These are phyloP conservation scores for Sporothrix protearum DNA, from an alignment of 2,329 filamentous ascomycete genomes.

Conservation along the genomic window DNA sequence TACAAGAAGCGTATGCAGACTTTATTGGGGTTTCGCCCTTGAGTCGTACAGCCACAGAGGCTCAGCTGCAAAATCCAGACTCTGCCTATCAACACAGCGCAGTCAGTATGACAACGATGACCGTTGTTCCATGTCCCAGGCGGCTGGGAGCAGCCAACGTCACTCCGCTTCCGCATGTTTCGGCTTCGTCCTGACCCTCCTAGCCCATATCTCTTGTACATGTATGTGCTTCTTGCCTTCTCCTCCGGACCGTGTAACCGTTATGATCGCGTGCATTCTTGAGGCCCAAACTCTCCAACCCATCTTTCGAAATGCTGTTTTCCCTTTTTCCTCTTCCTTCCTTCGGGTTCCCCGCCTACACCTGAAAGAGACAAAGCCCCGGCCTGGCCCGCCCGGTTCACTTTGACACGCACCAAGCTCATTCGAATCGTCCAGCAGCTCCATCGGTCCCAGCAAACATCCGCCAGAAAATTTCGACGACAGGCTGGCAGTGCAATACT, in stretches of 20 bases:
- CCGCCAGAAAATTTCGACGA: not conserved
- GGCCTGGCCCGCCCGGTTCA: conserved; percentile 15
- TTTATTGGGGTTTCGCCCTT: not conserved
- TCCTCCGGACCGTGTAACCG: too few relatives aligned
- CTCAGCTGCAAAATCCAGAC: not conserved
- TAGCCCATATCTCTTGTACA: too few relatives aligned
- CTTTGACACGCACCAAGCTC: not conserved
- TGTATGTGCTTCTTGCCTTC: too few relatives aligned
- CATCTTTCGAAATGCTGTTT: not conserved
- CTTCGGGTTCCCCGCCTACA: not conserved
- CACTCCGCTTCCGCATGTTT: not conserved
- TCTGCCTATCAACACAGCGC: not conserved
- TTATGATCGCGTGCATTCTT: not conserved
- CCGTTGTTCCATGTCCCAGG: not conserved
- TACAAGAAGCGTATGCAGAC: not conserved
- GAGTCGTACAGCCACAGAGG: not conserved
- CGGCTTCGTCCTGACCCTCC: not conserved
- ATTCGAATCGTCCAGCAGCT: not conserved
- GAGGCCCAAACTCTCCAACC: not conserved
- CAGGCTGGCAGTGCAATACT: too few relatives aligned
- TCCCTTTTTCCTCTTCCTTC: not conserved
- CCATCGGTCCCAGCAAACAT: not conserved
- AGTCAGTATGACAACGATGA: not conserved
- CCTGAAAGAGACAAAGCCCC: conserved; percentile 21
- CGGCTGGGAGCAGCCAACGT: not conserved